phyloP scores from a whole-genome alignment of 23 red algal genomes.

The Gracilaria domingensis region DNA sequence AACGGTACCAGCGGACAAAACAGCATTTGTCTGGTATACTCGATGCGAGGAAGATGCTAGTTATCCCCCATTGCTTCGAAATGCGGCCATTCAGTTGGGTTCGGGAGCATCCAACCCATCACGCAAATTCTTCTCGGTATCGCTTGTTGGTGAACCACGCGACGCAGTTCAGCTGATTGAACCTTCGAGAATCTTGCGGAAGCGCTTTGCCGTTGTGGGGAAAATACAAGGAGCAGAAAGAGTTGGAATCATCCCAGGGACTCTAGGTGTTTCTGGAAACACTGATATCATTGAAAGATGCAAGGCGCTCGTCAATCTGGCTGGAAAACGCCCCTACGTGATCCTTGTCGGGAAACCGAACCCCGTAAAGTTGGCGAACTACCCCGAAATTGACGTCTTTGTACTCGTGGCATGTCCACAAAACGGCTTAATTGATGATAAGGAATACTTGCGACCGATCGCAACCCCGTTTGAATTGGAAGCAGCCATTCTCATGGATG shows the following conservation, averaged over 20 bases:
- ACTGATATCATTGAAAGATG: conserved; percentile 64
- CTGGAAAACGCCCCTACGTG: conserved; percentile 66
- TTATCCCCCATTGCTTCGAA: conserved; percentile 24
- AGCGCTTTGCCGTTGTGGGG: conserved; percentile 40
- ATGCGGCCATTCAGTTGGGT: conserved; percentile 37
- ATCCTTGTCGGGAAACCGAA: conserved; percentile 88
- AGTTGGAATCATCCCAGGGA: conserved; percentile 79
- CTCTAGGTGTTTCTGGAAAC: conserved; percentile 57
- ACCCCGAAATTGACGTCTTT: conserved; percentile 93
- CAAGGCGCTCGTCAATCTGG: conserved; percentile 38
- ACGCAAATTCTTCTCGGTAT: conserved; percentile 32
- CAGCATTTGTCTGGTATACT: conserved; percentile 57
- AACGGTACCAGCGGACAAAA: conserved; percentile 23
- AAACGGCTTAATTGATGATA: conserved; percentile 51
- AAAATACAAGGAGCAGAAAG: conserved; percentile 59
- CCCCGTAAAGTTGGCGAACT: conserved; percentile 85
- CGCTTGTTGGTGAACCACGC: background rate
- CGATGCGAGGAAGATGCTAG: background rate
- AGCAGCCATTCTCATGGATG: conserved; percentile 49
- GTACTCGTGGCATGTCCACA: conserved; percentile 83
- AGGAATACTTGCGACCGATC: conserved; percentile 78
- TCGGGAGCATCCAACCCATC: conserved; percentile 19
- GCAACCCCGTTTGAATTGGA: conserved; percentile 85
- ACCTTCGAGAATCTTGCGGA: conserved; percentile 44
- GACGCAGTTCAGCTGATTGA: conserved; percentile 13